These are phyloP conservation scores for Amylocystis lapponica DNA, from an alignment of 768 basidiomycete species.

Conservation along the genomic window DNA sequence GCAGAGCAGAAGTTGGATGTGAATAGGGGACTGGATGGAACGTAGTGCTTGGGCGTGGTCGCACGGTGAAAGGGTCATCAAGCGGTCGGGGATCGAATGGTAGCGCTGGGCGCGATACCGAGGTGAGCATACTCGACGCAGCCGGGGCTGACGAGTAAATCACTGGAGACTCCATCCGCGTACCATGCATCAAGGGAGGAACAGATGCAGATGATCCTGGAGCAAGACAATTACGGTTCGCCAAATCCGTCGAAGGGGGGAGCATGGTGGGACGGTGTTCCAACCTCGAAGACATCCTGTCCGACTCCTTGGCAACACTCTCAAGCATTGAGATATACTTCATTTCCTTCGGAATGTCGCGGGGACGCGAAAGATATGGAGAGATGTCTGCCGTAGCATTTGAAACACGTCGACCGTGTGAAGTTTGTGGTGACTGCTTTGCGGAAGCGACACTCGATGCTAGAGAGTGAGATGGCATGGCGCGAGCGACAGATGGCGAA, in stretches of 20 bases:
- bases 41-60: conserved; percentile 32
- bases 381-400: conserved; percentile 57
- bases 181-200: conserved; percentile 17
- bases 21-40: conserved; percentile 20
- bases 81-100: background rate
- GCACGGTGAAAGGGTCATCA: conserved; percentile 27
- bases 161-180: conserved; percentile 20
- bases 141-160: conserved; percentile 30
- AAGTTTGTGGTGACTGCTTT: background rate
- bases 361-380: conserved; percentile 55
- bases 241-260: background rate
- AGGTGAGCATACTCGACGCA: conserved; percentile 1
- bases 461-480: conserved; percentile 3
- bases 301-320: conserved; percentile 68
- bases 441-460: background rate
- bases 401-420: conserved; percentile 34
- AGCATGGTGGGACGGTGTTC: background rate
- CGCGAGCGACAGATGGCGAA: background rate
- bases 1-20: conserved; percentile 18
- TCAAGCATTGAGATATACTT: conserved; percentile 70
- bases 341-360: conserved; percentile 54
- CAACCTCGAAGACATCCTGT: conserved; percentile 45
- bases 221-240: no score
- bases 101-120: conserved; percentile 6
- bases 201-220: conserved; percentile 19